These are phyloP conservation scores for Pyrenophora teres DNA, from an alignment of 2,329 filamentous ascomycete genomes.

Conservation along the genomic window DNA sequence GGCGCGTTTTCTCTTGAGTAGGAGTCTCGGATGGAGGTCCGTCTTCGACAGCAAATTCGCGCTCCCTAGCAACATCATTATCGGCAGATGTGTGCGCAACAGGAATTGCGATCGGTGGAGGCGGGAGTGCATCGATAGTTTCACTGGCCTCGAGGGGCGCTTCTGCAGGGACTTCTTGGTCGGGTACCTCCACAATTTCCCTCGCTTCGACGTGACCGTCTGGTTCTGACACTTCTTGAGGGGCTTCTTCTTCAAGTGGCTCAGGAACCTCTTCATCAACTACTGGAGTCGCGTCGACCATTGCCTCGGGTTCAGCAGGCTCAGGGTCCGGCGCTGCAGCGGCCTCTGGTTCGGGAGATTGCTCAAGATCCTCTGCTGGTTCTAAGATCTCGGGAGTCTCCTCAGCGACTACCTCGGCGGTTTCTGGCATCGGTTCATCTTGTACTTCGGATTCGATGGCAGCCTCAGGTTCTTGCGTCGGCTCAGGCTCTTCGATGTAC, in stretches of 20 bases:
- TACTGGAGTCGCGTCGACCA: neutral
- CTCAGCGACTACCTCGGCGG: neutral
- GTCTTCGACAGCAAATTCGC: slow-evolving; percentile 36
- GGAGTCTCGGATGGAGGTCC: slow-evolving; percentile 27
- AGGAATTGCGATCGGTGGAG: neutral
- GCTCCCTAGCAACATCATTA: slow-evolving; percentile 18
- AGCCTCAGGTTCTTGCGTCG: neutral
- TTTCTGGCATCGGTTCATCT: neutral
- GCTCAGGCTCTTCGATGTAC: slow-evolving; percentile 1
- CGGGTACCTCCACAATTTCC: neutral
- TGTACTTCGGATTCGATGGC: neutral
- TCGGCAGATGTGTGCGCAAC: neutral
- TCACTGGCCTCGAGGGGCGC: slow-evolving; percentile 3
- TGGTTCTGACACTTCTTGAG: neutral
- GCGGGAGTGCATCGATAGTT: neutral
- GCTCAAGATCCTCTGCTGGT: neutral
- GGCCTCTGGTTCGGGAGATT: neutral
- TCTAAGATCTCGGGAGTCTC: neutral
- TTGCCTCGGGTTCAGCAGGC: neutral
- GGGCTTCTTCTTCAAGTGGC: neutral
- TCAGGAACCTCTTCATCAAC: neutral
- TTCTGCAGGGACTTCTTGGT: slow-evolving; percentile 2
- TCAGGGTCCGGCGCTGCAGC: neutral
- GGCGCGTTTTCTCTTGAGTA: slow-evolving; percentile 31
- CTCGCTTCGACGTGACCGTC: slow-evolving; percentile 3